Conservation (phyloP, 2,329 filamentous ascomycete genomes). For the Botrytis hyacinthi region DNA sequence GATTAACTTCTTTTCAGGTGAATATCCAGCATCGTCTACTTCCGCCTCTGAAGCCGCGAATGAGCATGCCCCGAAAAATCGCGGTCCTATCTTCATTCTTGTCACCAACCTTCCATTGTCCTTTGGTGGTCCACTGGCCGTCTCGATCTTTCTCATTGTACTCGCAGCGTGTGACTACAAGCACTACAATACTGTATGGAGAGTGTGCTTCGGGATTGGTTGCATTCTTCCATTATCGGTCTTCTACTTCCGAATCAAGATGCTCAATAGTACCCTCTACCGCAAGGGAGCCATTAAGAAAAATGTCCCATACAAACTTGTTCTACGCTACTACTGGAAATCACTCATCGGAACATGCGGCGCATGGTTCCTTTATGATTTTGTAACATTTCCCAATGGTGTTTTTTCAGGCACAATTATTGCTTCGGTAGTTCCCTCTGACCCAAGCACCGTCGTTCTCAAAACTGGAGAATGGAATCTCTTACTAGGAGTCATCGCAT, state of each 20-base stretch:
- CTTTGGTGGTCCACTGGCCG: conserved; percentile 44
- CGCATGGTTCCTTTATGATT: conserved; percentile 54
- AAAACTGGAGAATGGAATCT: conserved; percentile 50
- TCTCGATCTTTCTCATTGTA: conserved; percentile 49
- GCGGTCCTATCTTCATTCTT: conserved; percentile 47
- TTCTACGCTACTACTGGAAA: conserved; percentile 55
- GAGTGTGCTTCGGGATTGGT: conserved; percentile 50
- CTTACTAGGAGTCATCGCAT: conserved; percentile 45
- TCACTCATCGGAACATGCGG: conserved; percentile 50
- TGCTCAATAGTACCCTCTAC: conserved; percentile 52
- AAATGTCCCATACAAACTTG: conserved; percentile 49
- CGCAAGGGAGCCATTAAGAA: conserved; percentile 53
- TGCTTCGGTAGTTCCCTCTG: conserved; percentile 40
- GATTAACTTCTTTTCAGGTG: conserved; percentile 34
- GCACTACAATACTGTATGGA: conserved; percentile 46
- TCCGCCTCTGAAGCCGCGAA: conserved; percentile 50
- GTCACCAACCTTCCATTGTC: conserved; percentile 47
- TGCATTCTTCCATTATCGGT: conserved; percentile 51
- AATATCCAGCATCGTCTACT: conserved; percentile 49
- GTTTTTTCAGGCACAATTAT: conserved; percentile 48
- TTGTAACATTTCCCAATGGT: conserved; percentile 44
- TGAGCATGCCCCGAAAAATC: conserved; percentile 42
- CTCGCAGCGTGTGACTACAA: conserved; percentile 41
- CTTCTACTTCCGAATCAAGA: conserved; percentile 55
- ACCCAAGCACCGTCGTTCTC: conserved; percentile 36